Evolutionary conservation across 768 basidiomycete species (phyloP).

Genomic region (Lepiota brunneoincarnata): DNA sequence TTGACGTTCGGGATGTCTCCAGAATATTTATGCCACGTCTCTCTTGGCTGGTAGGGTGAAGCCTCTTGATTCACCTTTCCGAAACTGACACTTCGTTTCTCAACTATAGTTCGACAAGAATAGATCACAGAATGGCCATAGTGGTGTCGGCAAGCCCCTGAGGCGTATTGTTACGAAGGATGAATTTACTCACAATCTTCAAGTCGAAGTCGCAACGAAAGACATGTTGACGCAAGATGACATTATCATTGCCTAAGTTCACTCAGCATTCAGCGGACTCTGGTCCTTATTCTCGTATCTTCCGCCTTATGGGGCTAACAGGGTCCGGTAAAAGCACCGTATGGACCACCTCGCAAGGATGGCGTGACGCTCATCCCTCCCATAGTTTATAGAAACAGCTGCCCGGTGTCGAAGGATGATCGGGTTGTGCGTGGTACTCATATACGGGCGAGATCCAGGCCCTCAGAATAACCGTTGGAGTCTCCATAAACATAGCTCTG

Average conservation of each 20-base stretch:
- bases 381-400: not conserved
- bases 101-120: too few relatives aligned
- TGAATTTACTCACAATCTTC: not conserved
- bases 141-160: too few relatives aligned
- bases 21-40: too few relatives aligned
- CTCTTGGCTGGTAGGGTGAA: too few relatives aligned
- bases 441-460: slow-evolving; percentile 20
- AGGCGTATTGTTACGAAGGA: not conserved
- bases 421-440: slow-evolving; percentile 23
- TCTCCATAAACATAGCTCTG: slow-evolving; percentile 15
- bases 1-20: too few relatives aligned
- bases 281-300: not conserved
- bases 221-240: slow-evolving; percentile 5
- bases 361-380: not conserved
- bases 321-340: slow-evolving; percentile 31
- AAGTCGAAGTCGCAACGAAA: not conserved
- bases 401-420: slow-evolving; percentile 21
- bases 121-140: too few relatives aligned
- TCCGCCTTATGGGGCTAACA: slow-evolving; percentile 27
- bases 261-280: not conserved
- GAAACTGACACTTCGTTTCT: too few relatives aligned
- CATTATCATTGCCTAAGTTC: slow-evolving; percentile 21
- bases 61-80: too few relatives aligned
- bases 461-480: not conserved
- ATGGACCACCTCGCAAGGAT: not conserved